Percentiles rank a stretch among this genome's conserved stretches.
Evolutionary conservation across 345 rosid species (phyloP).

Genomic region (Nasturtium officinale): DNA sequence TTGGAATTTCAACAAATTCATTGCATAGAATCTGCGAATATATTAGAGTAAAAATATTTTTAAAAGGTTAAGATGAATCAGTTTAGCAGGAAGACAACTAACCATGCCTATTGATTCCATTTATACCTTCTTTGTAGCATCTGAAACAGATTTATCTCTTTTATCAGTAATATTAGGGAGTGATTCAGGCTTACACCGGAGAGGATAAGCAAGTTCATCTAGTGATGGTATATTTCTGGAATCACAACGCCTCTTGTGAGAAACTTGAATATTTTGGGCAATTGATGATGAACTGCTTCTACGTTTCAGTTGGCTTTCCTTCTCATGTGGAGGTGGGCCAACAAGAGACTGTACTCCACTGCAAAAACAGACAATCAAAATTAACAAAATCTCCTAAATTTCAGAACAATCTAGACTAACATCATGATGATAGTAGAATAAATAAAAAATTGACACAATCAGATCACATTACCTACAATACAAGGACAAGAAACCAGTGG

Average conservation of each 20-base stretch:
- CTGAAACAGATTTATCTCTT: conserved; percentile 36
- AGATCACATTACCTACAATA: conserved; percentile 72
- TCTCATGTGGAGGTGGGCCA: conserved; percentile 50
- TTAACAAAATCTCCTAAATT: conserved; percentile 5
- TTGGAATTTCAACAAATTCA: conserved; percentile 45
- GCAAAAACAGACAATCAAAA: conserved; percentile 37
- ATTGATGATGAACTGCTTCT: conserved; percentile 48
- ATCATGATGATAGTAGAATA: conserved; percentile 5
- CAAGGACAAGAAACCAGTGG: conserved; percentile 80
- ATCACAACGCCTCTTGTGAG: conserved; percentile 57
- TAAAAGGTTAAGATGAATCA: conserved; percentile 25
- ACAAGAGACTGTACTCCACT: conserved; percentile 66
- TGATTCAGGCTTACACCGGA: conserved; percentile 47
- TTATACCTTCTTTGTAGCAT: conserved; percentile 54
- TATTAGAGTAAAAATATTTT: conserved; percentile 9
- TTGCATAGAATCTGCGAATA: conserved; percentile 40
- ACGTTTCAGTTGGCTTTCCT: conserved; percentile 58
- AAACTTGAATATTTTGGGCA: conserved; percentile 45
- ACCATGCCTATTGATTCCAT: background rate
- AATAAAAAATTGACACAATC: background rate
- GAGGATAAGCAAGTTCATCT: conserved; percentile 38
- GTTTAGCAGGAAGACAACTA: conserved; percentile 17
- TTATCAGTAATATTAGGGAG: conserved; percentile 45
- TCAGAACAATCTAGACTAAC: too few species aligned
- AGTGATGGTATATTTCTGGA: conserved; percentile 38